Evolutionary conservation across 805 yeast genomes (phyloP), one percentile per base, ranked within the genome.

Genomic region (Dipodascus albidus): DNA sequence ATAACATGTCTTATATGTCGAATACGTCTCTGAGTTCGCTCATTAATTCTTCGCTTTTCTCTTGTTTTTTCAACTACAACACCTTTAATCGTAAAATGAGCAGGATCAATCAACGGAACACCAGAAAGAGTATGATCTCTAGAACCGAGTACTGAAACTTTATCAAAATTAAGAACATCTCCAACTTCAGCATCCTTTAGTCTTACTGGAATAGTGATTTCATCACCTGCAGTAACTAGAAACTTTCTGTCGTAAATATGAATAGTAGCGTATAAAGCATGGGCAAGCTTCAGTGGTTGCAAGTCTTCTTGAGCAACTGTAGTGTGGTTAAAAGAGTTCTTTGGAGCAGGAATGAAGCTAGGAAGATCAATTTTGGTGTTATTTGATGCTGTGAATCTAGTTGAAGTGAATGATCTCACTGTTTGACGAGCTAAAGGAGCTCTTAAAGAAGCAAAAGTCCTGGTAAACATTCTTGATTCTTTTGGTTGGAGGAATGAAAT

Each of bases 191-290:
- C 93, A 52, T 80, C 78, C 61, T 81, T 83, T 73, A 93, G 65
- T 58, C 81, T 78, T 68, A 79, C 90, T 2, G 97, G 96, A 42
- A 93, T 69, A 22, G 81, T 77, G 52, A 93, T 78, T 59, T 75
- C 78, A 67, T 93, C 99, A 21, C 99, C 99, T 59, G 83, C 80
- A 23, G 98, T 89, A 17, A 93, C 93, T 57, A 93, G 73, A 64
- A 87, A 89, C 47, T 93, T 87, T 68, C 88, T 81, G 68, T 83
- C 80, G 71, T 88, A 93, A 41, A 93, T 78, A 60, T 80, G 81
- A 59, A 91, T 77, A 6, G 87, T 75, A 49, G 98, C 98, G 65
- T 88, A 93, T 31, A 91, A 69, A 50, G 82, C 78, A n/a, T 64
- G 65, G 53, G 84, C 81, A 51, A 80, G 76, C 63, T 83, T 87